Percentiles rank a stretch among this genome's conserved stretches.
Evolutionary conservation across 345 rosid genomes (phyloP).

Genomic region (Brassica carinata): DNA sequence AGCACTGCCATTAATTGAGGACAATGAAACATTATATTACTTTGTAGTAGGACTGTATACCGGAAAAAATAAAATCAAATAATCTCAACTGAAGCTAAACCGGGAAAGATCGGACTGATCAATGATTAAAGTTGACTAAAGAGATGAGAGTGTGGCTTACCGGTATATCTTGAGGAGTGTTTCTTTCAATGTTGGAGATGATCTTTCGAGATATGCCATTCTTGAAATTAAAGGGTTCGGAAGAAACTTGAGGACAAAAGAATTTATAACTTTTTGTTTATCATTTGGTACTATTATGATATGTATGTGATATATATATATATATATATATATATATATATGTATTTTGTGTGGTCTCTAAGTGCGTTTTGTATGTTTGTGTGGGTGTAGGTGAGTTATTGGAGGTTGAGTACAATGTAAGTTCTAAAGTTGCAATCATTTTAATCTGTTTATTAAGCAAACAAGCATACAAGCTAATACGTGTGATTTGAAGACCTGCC

Average conservation of each 20-base stretch:
- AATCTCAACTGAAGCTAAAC: not conserved
- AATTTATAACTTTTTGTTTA: not conserved
- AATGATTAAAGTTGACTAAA: not conserved
- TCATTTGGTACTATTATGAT: not conserved
- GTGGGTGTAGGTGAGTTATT: conserved; percentile 2
- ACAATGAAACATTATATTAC: not conserved
- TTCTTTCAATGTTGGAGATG: conserved; percentile 40
- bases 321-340: not conserved
- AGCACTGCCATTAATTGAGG: conserved; percentile 52
- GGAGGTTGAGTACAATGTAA: conserved; percentile 36
- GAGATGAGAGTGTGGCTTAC: conserved; percentile 15
- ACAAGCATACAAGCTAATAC: not conserved
- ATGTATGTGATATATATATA: not conserved
- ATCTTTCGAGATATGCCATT: conserved; percentile 39
- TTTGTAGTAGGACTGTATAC: not conserved
- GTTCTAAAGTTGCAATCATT: conserved; percentile 27
- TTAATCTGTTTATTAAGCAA: conserved; percentile 27
- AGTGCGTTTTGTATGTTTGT: conserved; percentile 6
- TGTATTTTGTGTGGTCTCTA: not conserved
- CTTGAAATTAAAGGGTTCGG: conserved; percentile 4
- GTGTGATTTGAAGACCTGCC: not conserved
- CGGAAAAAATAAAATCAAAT: not conserved
- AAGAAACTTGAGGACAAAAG: conserved; percentile 16
- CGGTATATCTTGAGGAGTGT: conserved; percentile 40
- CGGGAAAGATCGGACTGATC: not conserved